These are phyloP conservation scores for Rhodotorula sp. DNA, from an alignment of 1,284 basidiomycete species.

Conservation along the genomic window DNA sequence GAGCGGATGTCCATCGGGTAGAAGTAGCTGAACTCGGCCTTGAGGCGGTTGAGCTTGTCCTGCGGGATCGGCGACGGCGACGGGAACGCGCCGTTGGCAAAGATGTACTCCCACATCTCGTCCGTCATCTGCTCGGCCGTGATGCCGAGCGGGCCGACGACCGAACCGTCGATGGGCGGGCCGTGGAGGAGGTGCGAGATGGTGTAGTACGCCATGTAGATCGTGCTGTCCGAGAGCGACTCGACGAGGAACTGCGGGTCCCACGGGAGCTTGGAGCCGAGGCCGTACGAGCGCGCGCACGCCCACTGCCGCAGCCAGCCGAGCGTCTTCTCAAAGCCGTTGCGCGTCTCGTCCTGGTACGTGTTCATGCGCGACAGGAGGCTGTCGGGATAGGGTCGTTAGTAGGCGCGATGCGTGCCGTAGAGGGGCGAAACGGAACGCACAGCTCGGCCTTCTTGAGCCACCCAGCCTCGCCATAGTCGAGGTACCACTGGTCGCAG, in stretches of 20 bases:
- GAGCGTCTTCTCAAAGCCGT: slow-evolving; percentile 88
- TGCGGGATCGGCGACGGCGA: slow-evolving; percentile 62
- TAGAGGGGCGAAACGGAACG: slow-evolving; percentile 45
- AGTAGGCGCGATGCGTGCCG: not conserved
- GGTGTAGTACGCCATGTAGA: slow-evolving; percentile 99
- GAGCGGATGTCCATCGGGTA: slow-evolving; percentile 98
- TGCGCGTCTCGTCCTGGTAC: slow-evolving; percentile 82
- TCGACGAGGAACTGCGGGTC: slow-evolving; percentile 96
- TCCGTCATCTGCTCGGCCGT: slow-evolving; percentile 92
- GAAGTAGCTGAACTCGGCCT: slow-evolving; percentile 90
- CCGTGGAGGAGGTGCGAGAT: slow-evolving; percentile 85
- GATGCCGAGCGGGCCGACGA: slow-evolving; percentile 80
- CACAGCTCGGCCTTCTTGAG: slow-evolving; percentile 80
- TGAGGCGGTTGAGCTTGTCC: slow-evolving; percentile 80
- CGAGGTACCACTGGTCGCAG: slow-evolving; percentile 99
- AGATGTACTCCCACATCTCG: slow-evolving; percentile 95
- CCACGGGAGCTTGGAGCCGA: slow-evolving; percentile 96
- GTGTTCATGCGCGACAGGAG: slow-evolving; percentile 84
- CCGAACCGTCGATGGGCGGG: slow-evolving; percentile 73
- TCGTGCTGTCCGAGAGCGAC: slow-evolving; percentile 93
- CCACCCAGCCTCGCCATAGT: slow-evolving; percentile 93
- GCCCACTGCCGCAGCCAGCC: slow-evolving; percentile 99
- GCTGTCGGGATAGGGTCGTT: slow-evolving; percentile 53
- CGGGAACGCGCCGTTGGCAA: slow-evolving; percentile 76
- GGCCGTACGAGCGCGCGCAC: slow-evolving; percentile 92